These are phyloP conservation scores for Myriosclerotinia scirpicola DNA, from an alignment of 2,329 filamentous ascomycete genomes.

Conservation along the genomic window DNA sequence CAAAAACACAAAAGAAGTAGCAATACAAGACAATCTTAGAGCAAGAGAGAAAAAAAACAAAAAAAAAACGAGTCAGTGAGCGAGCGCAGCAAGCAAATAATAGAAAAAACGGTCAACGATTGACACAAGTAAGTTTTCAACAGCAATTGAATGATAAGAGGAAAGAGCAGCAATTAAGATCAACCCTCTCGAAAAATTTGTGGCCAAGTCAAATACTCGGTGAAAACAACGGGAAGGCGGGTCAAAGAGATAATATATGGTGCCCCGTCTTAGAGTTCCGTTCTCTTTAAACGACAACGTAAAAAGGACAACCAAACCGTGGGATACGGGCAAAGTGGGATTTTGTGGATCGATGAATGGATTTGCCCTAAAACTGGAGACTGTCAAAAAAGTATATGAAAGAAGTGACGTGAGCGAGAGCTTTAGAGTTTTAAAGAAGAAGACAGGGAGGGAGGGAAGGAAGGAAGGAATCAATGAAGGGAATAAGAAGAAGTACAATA, in stretches of 20 bases:
- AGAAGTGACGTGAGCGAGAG: constrained; percentile 17
- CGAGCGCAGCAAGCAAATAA: constrained; percentile 19
- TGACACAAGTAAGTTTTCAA: constrained; percentile 2
- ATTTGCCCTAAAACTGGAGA: constrained; percentile 21
- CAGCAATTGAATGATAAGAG: constrained; percentile 2
- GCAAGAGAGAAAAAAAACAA: not conserved
- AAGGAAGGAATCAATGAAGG: not conserved
- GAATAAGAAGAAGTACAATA: not conserved
- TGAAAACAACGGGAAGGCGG: constrained; percentile 17
- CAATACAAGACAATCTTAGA: constrained; percentile 1
- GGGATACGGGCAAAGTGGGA: constrained; percentile 11
- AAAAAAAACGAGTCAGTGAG: constrained; percentile 5
- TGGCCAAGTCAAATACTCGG: constrained; percentile 16
- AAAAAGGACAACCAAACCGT: constrained; percentile 13
- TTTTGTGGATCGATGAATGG: constrained; percentile 14
- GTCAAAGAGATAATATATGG: constrained; percentile 12
- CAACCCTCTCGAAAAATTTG: constrained; percentile 11
- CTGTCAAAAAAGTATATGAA: not conserved
- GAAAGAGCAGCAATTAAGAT: constrained; percentile 11
- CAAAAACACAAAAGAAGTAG: constrained; percentile 17
- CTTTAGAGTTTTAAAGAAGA: not conserved
- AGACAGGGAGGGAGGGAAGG: not conserved
- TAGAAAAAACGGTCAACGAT: constrained; percentile 16
- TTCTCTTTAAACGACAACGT: constrained; percentile 7
- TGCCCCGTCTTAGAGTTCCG: constrained; percentile 10